Base-by-base conservation (phyloP, 768 basidiomycete species). In the Leccinum imitatum region DNA sequence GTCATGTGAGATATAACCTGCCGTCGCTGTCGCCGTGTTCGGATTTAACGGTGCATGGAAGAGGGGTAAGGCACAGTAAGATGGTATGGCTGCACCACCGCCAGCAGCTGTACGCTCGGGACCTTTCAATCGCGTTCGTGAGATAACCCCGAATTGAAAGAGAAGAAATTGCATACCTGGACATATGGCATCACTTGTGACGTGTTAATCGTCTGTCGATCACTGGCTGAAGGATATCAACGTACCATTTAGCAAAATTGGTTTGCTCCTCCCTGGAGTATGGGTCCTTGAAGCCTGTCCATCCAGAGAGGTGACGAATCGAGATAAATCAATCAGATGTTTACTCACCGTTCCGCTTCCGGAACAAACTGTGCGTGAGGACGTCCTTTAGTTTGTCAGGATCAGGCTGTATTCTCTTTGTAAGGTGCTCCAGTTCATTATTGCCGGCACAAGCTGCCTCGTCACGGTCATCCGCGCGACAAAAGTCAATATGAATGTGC, bases 281-380 rank as follows among this genome's bases (percentile, higher is more conserved):
- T 0, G 85, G 85, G 65, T 87, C 85, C 75, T 80, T 84, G 73
- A 86, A 87, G 10, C 82, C 85, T 85, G 47, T 19, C 4, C 35
- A 13, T 41, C 4, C 39, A 31, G 30, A 19, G 17, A 5, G 4
- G 13, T 15, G 4, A 35, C 50, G n/a, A 39, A 14, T 10, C 4
- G 21, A 41, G 0, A 17, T 5, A 8, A 33, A 21, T 4, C 2
- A 21, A 1, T 2, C 14, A 30, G 54, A 10, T 15, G 0, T 2
- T 15, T 3, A 53, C 71, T 31, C 57, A 85, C 85, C 86, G 60
- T 78, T 78, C n/a, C 86, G 77, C 59, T 77, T 77, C 86, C 86
- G 87, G 62, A 78, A 80, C 31, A 87, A 62, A 25, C 68, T 72
- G 59, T 87, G 86, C 8, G 82, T 80, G 39, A 87, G 70, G 63